Percentiles rank a stretch among this genome's conserved stretches.
phyloP scores from a whole-genome alignment of 768 basidiomycete genomes.

The Xerocomus spinulosus region DNA sequence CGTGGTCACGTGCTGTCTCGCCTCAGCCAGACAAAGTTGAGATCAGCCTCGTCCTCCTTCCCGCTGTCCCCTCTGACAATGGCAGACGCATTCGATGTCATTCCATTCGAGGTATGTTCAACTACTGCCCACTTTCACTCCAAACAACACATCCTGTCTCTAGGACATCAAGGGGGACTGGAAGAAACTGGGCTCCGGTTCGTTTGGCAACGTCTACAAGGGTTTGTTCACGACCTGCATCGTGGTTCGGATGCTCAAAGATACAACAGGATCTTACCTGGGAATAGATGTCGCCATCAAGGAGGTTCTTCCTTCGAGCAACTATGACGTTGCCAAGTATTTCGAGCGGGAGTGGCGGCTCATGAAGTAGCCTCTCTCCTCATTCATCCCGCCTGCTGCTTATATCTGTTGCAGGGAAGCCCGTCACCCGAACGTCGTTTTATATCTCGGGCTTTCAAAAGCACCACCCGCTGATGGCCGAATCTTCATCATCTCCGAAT shows the following conservation, averaged over 20 bases:
- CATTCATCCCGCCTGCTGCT: neutral
- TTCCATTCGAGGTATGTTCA: conserved; percentile 69
- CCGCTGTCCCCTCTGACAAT: conserved; percentile 16
- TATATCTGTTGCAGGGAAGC: conserved; percentile 51
- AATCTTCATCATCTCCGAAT: conserved; percentile 95
- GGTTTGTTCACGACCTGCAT: conserved; percentile 28
- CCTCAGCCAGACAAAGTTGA: conserved; percentile 13
- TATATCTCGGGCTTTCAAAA: conserved; percentile 85
- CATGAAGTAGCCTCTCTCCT: conserved; percentile 60
- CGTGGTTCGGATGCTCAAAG: conserved; percentile 2
- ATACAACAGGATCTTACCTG: conserved; percentile 70
- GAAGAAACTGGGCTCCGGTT: conserved; percentile 89
- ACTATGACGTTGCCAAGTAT: conserved; percentile 95
- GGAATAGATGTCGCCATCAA: conserved; percentile 97
- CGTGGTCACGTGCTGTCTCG: conserved; percentile 23
- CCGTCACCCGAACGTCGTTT: conserved; percentile 87
- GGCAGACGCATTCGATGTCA: conserved; percentile 82
- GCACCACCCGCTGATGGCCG: conserved; percentile 75
- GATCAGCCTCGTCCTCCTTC: neutral
- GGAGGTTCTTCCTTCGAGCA: conserved; percentile 86
- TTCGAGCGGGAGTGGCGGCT: conserved; percentile 98
- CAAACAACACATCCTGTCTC: conserved; percentile 4
- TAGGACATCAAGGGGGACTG: conserved; percentile 86
- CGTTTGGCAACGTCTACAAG: conserved; percentile 91
- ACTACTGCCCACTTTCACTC: neutral